phyloP scores from a whole-genome alignment of 805 yeast species.

The Nakazawaea populi region DNA sequence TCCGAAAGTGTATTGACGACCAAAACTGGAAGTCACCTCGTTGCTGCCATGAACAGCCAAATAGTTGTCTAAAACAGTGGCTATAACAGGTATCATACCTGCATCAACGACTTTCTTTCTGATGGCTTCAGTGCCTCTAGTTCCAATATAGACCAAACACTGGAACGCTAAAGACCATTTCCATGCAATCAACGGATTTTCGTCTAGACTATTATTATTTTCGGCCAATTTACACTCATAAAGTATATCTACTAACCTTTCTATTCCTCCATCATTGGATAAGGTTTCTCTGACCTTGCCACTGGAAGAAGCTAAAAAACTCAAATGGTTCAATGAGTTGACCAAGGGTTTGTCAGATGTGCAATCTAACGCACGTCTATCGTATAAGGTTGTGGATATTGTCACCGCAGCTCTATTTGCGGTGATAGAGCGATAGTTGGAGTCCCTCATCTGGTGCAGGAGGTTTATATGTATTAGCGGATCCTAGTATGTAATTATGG shows the following conservation, averaged over 20 bases:
- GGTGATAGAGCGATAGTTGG: conserved; percentile 73
- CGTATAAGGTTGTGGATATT: conserved; percentile 83
- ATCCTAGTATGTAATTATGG: too few relatives aligned
- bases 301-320: conserved; percentile 79
- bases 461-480: too few relatives aligned
- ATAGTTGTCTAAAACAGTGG: conserved; percentile 89
- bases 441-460: conserved; percentile 63
- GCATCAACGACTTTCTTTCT: conserved; percentile 85
- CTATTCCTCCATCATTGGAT: conserved; percentile 87
- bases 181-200: conserved; percentile 72
- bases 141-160: conserved; percentile 85
- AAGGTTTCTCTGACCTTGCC: conserved; percentile 88
- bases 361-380: conserved; percentile 87
- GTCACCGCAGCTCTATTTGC: conserved; percentile 89
- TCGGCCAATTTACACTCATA: conserved; percentile 58
- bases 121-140: conserved; percentile 85
- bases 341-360: conserved; percentile 86
- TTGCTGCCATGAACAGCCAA: conserved; percentile 10
- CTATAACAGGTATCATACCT: conserved; percentile 84
- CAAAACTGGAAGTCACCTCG: neutral
- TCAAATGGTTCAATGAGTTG: conserved; percentile 84
- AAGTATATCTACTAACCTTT: conserved; percentile 76
- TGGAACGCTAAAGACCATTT: conserved; percentile 96
- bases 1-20: neutral
- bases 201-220: conserved; percentile 20